A percentile compares a stretch with the other conserved stretches of the same genome.
phyloP scores from a whole-genome alignment of 495 filamentous ascomycete genomes.

The Darksidea phi region DNA sequence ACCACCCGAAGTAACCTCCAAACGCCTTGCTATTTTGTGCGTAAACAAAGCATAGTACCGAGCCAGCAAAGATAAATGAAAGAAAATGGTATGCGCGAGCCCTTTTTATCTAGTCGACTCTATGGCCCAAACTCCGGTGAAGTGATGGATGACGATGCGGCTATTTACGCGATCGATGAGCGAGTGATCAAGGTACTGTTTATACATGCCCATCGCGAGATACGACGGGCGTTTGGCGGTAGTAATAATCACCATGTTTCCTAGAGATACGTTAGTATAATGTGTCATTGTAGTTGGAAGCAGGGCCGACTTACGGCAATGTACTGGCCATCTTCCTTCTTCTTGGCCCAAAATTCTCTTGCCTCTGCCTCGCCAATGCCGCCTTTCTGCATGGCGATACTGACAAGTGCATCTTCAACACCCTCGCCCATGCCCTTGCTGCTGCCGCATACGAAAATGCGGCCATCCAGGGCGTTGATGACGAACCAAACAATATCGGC shows the following conservation, averaged over 20 bases:
- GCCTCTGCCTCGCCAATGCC: constrained; percentile 49
- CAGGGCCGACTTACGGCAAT: constrained; percentile 40
- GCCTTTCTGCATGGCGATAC: constrained; percentile 61
- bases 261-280: constrained; percentile 10
- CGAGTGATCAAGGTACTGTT: background rate
- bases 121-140: too few species aligned
- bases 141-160: too few species aligned
- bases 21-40: too few species aligned
- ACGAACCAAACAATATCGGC: constrained; percentile 96
- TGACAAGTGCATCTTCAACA: constrained; percentile 59
- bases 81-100: too few species aligned
- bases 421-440: constrained; percentile 97
- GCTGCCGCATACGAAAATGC: constrained; percentile 93
- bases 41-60: too few species aligned
- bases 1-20: too few species aligned
- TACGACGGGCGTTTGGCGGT: background rate
- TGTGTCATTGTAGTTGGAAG: background rate
- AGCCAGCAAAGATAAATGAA: too few species aligned
- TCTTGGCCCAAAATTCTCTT: constrained; percentile 49
- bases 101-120: too few species aligned
- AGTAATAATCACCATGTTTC: constrained; percentile 25
- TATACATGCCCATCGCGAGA: background rate
- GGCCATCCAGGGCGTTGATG: constrained; percentile 86
- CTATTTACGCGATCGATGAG: background rate
- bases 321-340: constrained; percentile 46